phyloP scores from a whole-genome alignment of 2,329 filamentous ascomycete genomes.

The Claviceps sp. region DNA sequence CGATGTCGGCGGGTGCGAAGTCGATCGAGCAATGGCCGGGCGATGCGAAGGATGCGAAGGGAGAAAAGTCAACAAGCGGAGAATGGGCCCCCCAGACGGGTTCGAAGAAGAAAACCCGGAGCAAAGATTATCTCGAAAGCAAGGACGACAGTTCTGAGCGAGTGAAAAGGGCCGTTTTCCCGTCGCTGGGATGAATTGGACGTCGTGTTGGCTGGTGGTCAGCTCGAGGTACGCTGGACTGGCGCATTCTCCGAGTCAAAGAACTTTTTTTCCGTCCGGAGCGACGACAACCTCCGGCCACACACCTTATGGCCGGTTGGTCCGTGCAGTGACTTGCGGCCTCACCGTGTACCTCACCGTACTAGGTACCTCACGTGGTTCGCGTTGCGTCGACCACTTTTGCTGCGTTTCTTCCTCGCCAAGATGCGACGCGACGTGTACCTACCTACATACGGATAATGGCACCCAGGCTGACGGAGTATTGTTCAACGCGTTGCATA shows the following conservation, averaged over 20 bases:
- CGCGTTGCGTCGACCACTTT: no score
- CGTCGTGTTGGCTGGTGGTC: background rate
- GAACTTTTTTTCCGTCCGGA: background rate
- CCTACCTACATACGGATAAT: no score
- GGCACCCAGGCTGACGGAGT: no score
- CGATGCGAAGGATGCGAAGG: background rate
- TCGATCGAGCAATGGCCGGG: background rate
- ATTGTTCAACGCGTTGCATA: no score
- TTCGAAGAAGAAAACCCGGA: background rate
- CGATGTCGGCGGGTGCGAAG: background rate
- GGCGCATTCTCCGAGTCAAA: background rate
- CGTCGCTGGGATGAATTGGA: background rate
- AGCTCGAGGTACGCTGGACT: background rate
- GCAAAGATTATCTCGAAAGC: background rate
- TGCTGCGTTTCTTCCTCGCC: no score
- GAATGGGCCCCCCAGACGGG: background rate
- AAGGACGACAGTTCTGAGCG: background rate
- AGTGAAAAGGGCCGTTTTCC: background rate
- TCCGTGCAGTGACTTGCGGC: background rate
- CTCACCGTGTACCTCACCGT: no score
- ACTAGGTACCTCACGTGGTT: no score
- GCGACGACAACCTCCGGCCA: constrained; percentile 3
- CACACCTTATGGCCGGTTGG: background rate
- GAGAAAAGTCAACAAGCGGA: background rate
- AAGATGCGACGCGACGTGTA: no score